Base-by-base conservation (phyloP, 331 rosid species). In the Malus hybrid region DNA sequence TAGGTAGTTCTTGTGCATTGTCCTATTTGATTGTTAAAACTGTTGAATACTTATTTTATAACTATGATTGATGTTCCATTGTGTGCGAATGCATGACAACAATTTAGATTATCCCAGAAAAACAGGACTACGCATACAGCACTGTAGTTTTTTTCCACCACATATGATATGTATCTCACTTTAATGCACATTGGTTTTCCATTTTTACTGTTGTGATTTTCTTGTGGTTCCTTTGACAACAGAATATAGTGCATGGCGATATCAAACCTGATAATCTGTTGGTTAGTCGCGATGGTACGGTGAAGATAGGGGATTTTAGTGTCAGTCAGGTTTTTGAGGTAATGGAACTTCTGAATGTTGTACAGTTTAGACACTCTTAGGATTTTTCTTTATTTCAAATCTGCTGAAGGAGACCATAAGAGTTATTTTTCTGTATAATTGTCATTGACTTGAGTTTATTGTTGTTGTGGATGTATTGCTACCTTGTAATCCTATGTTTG, bases 311-410 rank as follows among this genome's bases (percentile, higher is more conserved):
- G 55, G 91, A 87, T 81, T 95, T 95, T 88, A 95, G 96, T 24
- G 99, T 90, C 79, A 90, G 97, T 88, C 96, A 90, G 85, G 96
- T 90, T 73, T 91, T 87, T 85, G 94, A 90, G 94, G 96, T 93
- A 87, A 81, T 54, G n/a, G 14, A 10, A 65, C 74, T 59, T 57
- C 59, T 33, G 42, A 50, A 54, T 55, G 10, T 48, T 75, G 12
- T 60, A 64, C 46, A n/a, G 18, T 31, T 73, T 10, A 61, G 48
- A 56, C 66, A 34, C 22, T 29, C 55, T 69, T 69, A 55, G 55
- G n/a, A 46, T 61, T 18, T 57, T 18, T 7, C 52, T 48, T 42
- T 39, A 18, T 5, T 62, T 10, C n/a, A 22, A 44, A 0, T 44
- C 15, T 44, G 50, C 50, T 44, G 18, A 4, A 36, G n/a, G 33